Evolutionary conservation across 805 yeast genomes (phyloP), one percentile per base, ranked within the genome.

Genomic region (Schwanniomyces yamadae): DNA sequence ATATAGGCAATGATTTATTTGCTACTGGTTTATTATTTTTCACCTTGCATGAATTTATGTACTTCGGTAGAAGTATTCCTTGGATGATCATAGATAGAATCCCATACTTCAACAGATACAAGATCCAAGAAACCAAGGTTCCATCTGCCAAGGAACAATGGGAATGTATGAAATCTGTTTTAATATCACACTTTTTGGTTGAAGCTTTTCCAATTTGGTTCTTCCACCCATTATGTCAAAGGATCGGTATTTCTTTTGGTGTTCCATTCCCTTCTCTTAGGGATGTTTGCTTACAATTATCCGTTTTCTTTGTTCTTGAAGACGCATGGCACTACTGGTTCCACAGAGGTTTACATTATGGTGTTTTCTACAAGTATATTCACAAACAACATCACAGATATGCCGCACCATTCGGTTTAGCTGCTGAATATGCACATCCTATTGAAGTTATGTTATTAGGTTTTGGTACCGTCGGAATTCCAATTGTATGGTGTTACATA

Each of bases 341-440:
- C 59, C 99, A 91, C 66, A 80, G 98, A 54, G 75, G 82, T 24
- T 80, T 91, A 63, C 99, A 91, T 63, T 77, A 80, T 59, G 95
- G 95, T 36, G 74, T 79, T 42, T 85, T 93, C 60, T 91, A 91
- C 78, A 88, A 85, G 69, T 78, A 82, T 61, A 87, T 91, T 51
- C 99, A 91, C 73, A 91, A 91, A 69, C 96, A 89, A 72, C 99
- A 91, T 66, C 99, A 91, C 69, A 82, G 90, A 62, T 91, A 90
- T 60, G 96, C 97, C 15, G 97, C 98, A 29, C 99, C 99, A 30
- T 91, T 91, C 56, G 99, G 99, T 24, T 69, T 91, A 40, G 82
- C 98, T 42, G 98, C 98, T 32, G 99, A 91, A 69, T 91, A 91
- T 60, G 98, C 98, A 21, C 97, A 91, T 58, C 98, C 99, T 12